Conservation (phyloP, 257 asterid genomes). For the Schizonepeta tenuifolia region DNA sequence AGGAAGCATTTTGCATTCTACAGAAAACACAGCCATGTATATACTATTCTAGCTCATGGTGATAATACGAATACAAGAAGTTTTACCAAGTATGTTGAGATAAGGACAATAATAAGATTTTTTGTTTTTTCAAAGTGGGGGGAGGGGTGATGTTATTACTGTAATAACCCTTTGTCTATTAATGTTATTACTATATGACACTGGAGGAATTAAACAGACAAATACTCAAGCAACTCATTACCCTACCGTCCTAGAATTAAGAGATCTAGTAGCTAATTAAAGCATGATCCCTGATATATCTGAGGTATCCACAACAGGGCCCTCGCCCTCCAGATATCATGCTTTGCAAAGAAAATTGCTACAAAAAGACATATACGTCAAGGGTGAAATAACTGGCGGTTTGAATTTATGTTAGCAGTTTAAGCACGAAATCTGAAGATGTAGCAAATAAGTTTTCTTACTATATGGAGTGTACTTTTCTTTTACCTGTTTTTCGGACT, state of each 20-base stretch:
- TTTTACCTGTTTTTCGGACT: constrained; percentile 79
- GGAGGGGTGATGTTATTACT: neutral
- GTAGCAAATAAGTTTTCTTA: neutral
- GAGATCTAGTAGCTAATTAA: neutral
- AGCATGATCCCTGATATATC: neutral
- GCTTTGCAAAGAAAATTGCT: neutral
- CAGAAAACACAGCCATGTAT: neutral
- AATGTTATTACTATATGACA: neutral
- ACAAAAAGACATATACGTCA: neutral
- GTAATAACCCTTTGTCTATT: too few species aligned
- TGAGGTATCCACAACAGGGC: constrained; percentile 15
- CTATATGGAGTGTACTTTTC: neutral
- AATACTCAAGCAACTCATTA: neutral
- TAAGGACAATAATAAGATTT: neutral
- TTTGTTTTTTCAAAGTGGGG: neutral
- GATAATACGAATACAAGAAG: neutral
- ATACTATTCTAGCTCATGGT: neutral
- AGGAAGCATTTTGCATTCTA: constrained; percentile 5
- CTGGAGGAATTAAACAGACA: neutral
- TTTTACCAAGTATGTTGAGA: neutral
- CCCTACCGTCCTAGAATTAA: neutral
- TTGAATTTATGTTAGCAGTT: neutral
- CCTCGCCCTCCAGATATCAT: neutral
- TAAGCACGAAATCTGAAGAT: neutral
- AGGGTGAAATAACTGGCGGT: neutral